Base-by-base conservation (phyloP, 2,329 filamentous ascomycete species). In the Nigrospora sphaerica region DNA sequence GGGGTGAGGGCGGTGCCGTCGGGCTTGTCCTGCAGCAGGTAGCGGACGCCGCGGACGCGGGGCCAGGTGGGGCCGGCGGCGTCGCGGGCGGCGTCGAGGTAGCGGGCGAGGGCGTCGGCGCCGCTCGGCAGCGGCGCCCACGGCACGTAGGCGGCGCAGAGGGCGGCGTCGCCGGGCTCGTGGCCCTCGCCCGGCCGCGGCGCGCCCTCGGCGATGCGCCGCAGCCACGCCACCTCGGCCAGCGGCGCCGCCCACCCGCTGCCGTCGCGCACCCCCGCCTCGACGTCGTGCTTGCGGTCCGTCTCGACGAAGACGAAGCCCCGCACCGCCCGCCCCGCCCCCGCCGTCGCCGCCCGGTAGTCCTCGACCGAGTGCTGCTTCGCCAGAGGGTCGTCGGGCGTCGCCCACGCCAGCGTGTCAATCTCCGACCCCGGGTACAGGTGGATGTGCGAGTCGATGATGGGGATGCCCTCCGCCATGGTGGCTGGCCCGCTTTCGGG, bases 361-460 rank as follows among this genome's bases (percentile, higher is more conserved):
- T 90, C 76, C 31, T 73, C 64, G 42, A 87, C 59, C 2, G 84
- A 83, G 63, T 83, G 80, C 54, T 83, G 80, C 43, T 75, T 75
- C 42, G 78, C 73, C 43, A 95, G 72, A 5, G 80, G 73, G 58
- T 75, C 66, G 40, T 73, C 68, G 6, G 79, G 68, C 4, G 65
- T 75, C 68, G 80, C 79, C 90, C 89, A 95, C 48, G 78, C 69
- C 52, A 95, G 78, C 35, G 78, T 77, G 46, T 74, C 61, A 44
- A 86, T 61, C 57, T 92, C 86, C 45, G 78, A 76, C 39, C 72
- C 66, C 39, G 88, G 86, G 72, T 82, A 95, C 59, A 96, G 81
- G 70, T 96, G 91, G 67, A 96, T 85, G 72, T 96, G 92, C 35
- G 88, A 85, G 72, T 96, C 91, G 65, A 96, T 81, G 60, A 95